Percentiles rank a stretch among this genome's conserved stretches.
phyloP scores from a whole-genome alignment of 1,284 basidiomycete genomes.

The Psilocybe mexicana region DNA sequence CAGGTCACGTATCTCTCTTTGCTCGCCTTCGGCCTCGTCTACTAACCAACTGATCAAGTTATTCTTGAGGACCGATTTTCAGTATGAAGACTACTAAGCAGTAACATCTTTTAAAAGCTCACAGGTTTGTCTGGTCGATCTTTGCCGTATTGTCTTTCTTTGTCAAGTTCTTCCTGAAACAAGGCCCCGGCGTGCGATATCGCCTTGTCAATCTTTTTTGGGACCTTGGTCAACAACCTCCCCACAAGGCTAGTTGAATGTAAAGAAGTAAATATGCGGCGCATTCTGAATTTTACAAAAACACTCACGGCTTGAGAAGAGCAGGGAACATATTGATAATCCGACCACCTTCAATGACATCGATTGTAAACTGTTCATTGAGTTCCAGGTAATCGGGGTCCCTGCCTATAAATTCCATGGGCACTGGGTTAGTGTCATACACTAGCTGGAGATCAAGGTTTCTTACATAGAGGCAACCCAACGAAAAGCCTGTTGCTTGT shows the following conservation, averaged over 20 bases:
- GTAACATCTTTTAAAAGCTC: background rate
- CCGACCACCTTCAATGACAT: conserved; percentile 32
- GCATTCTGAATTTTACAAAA: background rate
- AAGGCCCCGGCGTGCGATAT: conserved; percentile 1
- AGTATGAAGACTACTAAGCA: background rate
- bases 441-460: background rate
- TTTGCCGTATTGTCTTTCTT: conserved; percentile 9
- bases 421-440: background rate
- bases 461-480: conserved; percentile 37
- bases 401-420: conserved; percentile 25
- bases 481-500: conserved; percentile 39
- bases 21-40: conserved; percentile 19
- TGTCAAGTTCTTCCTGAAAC: conserved; percentile 7
- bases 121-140: conserved; percentile 17
- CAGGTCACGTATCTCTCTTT: conserved; percentile 18
- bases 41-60: conserved; percentile 21
- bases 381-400: conserved; percentile 38
- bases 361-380: conserved; percentile 36
- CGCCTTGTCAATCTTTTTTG: conserved; percentile 6
- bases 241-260: conserved; percentile 22
- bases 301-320: conserved; percentile 39
- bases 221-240: conserved; percentile 16
- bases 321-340: conserved; percentile 37
- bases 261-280: background rate
- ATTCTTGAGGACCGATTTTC: conserved; percentile 3